Evolutionary conservation across 2,329 filamentous ascomycete species (phyloP), one percentile per base, ranked within the genome.

Genomic region (Trichoderma harzianum): DNA sequence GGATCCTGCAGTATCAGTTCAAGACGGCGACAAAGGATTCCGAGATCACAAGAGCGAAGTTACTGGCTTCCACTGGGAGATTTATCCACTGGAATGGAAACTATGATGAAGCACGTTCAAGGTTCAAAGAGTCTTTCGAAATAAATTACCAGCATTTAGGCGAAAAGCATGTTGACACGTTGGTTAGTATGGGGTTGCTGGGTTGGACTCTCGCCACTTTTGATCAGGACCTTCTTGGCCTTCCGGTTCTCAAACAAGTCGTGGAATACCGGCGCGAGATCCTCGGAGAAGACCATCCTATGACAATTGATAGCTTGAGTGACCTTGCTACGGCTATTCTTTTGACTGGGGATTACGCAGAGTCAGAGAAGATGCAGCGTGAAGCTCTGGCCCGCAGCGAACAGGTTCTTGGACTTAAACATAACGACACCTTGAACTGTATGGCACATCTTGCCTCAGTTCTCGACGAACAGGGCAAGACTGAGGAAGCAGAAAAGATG

Each of bases 1-100:
- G 68, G n/a, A 61, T 72, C 12, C 70, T 72, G 18, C 70, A 62
- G 18, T 53, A 72, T 43, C 30, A 72, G 11, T 72, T 72, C 39
- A 72, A 69, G 24, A 24, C 57, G 8, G 6, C 39, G 5, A 51
- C 16, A 24, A 24, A 69, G 24, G 55, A 72, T 18, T 51, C 21
- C 8, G 70, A 72, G 26, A 12, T 72, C 14, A n/a, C 12, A 2
- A 34, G 26, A 60, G 70, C 70, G 7, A 72, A 24, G 18, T 43
- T 72, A n/a, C 36, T 68, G 3, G 39, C 21, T n/a, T 72, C 70
- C 6, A 53, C 70, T 14, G 70, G 70, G 7, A 67, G 32, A 6
- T 72, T 62, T 68, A 14, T 72, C 7, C 18, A 39, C 24, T 72
- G 70, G 70, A 61, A 61, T 21, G 70, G 70, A 11, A 68, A 62